Evolutionary conservation across 2,329 filamentous ascomycete species (phyloP), one percentile per base, ranked within the genome.

Genomic region (Cucurbitaria berberidis): DNA sequence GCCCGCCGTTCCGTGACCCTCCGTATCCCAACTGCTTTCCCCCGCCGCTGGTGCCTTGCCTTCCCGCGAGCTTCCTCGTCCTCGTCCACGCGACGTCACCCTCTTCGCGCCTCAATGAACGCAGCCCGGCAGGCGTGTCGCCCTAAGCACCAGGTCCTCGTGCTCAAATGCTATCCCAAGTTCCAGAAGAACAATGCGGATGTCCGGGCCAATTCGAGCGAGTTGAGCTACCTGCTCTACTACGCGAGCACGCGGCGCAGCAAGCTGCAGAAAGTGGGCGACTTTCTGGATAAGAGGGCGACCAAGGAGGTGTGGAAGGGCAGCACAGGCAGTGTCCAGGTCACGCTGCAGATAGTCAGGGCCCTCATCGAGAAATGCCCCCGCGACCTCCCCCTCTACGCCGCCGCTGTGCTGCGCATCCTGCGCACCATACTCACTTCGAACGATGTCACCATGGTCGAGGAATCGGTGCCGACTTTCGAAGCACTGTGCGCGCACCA

Each of bases 161-260:
- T 97, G 63, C 85, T 97, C 62, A 97, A 96, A 80, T 98, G 93
- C 81, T 99, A 97, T 76, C 95, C 95, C 35, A 89, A 89, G 65
- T 93, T 90, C 60, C 90, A 90, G 62, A 98, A 97, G 79, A 91
- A 91, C 66, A 69, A 75, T 58, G 89, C 93, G 73, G 91, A 96
- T 69, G 91, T 96, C 71, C 96, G 93, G 78, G 93, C 95, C 39
- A 98, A 98, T 77, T 91, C 91, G 63, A 96, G 91, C 78, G 95
- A 99, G 81, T 86, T 99, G 59, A 96, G 91, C 77, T 98, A 98
- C 74, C 85, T 99, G 61, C 86, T 98, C 48, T 98, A 96, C 83
- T 98, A 99, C 81, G 92, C 91, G 57, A 96, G 90, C 72, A 96
- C 93, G 66, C 90, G 93, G 55, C 88, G 91, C 62, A 93, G 90